These are phyloP conservation scores for Ophiobolus disseminans DNA, from an alignment of 2,329 filamentous ascomycete species.

Conservation along the genomic window DNA sequence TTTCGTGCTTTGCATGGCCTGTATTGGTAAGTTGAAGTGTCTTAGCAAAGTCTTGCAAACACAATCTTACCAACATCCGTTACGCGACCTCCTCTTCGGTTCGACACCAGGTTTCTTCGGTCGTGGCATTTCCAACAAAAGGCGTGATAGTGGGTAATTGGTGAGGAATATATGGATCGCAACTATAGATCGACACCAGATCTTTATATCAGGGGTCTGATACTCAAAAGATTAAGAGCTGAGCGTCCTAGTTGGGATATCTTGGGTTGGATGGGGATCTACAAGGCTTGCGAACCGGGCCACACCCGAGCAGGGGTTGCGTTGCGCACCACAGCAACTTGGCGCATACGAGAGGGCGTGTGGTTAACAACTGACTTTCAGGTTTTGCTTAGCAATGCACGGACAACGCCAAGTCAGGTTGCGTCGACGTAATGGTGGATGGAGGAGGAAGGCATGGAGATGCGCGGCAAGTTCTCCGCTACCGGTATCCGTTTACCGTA, in stretches of 20 bases:
- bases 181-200: slow-evolving; percentile 1
- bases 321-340: slow-evolving; percentile 17
- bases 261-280: slow-evolving; percentile 3
- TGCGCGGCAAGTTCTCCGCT: slow-evolving; percentile 19
- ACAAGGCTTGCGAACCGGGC: slow-evolving; percentile 10
- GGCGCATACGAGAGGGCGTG: slow-evolving; percentile 7
- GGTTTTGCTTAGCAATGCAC: not conserved
- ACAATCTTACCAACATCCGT: slow-evolving; percentile 67
- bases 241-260: slow-evolving; percentile 10
- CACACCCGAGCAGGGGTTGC: slow-evolving; percentile 1
- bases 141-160: slow-evolving; percentile 1
- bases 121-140: slow-evolving; percentile 63
- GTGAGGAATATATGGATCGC: not conserved
- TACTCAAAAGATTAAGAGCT: slow-evolving; percentile 4
- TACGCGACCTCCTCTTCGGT: slow-evolving; percentile 71
- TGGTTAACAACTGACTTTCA: not conserved
- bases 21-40: slow-evolving; percentile 15
- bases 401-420: slow-evolving; percentile 3
- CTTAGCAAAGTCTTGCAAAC: not conserved
- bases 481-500: too few relatives aligned
- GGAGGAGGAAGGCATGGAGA: slow-evolving; percentile 2
- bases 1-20: slow-evolving; percentile 83
- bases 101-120: slow-evolving; percentile 70
- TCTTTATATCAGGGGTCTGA: slow-evolving; percentile 3
- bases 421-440: slow-evolving; percentile 3